These are phyloP conservation scores for Aspergillus carlsbadensis DNA, from an alignment of 495 filamentous ascomycete genomes.

Conservation along the genomic window DNA sequence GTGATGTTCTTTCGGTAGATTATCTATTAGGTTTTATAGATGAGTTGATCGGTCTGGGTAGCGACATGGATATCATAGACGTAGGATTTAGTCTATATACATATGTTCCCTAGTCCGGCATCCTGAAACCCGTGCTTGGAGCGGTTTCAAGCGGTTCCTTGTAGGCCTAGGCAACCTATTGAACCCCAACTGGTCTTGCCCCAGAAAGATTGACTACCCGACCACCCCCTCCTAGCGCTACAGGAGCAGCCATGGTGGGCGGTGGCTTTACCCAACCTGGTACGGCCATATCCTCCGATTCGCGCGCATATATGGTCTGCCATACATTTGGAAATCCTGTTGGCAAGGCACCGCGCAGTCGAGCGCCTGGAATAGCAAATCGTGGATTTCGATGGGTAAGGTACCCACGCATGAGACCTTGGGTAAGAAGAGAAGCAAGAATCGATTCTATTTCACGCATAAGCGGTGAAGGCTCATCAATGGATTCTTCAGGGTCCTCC, in stretches of 20 bases:
- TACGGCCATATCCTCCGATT: conserved; percentile 41
- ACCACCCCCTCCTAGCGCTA: conserved; percentile 31
- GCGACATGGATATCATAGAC: not conserved
- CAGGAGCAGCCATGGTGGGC: conserved; percentile 12
- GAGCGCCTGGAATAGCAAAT: conserved; percentile 82
- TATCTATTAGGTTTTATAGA: not conserved
- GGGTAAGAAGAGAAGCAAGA: conserved; percentile 71
- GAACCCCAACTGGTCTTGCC: conserved; percentile 51
- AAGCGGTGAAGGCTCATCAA: conserved; percentile 49
- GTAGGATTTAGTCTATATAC: not conserved
- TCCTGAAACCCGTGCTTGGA: not conserved
- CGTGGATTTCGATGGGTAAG: conserved; percentile 70
- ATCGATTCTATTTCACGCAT: conserved; percentile 74
- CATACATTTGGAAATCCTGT: conserved; percentile 64
- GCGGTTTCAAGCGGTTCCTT: not conserved
- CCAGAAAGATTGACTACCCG: conserved; percentile 55
- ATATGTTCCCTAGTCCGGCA: not conserved
- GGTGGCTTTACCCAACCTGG: conserved; percentile 56
- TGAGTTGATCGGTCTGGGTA: not conserved
- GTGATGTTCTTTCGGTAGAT: not conserved
- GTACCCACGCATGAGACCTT: conserved; percentile 85
- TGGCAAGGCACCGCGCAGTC: conserved; percentile 57
- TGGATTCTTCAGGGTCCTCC: conserved; percentile 23
- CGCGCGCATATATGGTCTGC: conserved; percentile 51
- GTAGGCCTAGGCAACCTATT: conserved; percentile 16